Evolutionary conservation across 768 basidiomycete genomes (phyloP), one percentile per base, ranked within the genome.

Genomic region (Lyophyllum decastes): DNA sequence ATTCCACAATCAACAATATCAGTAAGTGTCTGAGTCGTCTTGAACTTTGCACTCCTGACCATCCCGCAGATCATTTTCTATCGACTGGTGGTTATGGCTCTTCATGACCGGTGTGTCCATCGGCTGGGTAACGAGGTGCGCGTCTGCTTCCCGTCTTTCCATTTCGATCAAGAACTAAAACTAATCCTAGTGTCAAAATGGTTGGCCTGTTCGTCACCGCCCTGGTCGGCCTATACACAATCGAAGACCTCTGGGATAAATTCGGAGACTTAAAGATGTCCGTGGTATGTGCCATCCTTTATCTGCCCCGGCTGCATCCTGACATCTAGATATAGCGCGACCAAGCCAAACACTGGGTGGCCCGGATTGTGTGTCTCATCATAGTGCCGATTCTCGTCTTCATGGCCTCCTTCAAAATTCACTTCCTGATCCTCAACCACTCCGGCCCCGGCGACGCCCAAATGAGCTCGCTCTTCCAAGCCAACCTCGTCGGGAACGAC

Each of bases 381-480:
- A 65, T 96, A 58, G 76, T 98, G 7, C 97, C 97, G 1, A 83
- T 95, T 64, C 79, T 94, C 58, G 92, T 98, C 63, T 99, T 97
- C 78, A 91, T 95, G 85, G 75, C 86, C 17, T 90, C 86, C 21
- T 99, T 99, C 87, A 97, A 98, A 73, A 78, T 97, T 19, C 97
- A 99, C 72, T 99, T 99, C 78, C 70, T 98, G 70, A 82, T 99
- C 61, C 78, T 99, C 50, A 95, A 92, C 70, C 93, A 94, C 61
- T 90, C 93, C 14, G 96, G 96, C 38, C 93, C 97, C 21, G 97
- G 96, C 16, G 96, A 99, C 68, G 90, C 96, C 1, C 96, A 98
- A 71, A 99, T 99, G 96, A 94, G 91, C 70, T 97, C 94, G 8
- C 80, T 98, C 19, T 99, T 99, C 84, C 97, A 99, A 72, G 96